Percentiles rank a stretch among this genome's conserved stretches.
These are phyloP conservation scores for Talaromyces islandicus DNA, from an alignment of 2,329 filamentous ascomycete species.

Conservation along the genomic window DNA sequence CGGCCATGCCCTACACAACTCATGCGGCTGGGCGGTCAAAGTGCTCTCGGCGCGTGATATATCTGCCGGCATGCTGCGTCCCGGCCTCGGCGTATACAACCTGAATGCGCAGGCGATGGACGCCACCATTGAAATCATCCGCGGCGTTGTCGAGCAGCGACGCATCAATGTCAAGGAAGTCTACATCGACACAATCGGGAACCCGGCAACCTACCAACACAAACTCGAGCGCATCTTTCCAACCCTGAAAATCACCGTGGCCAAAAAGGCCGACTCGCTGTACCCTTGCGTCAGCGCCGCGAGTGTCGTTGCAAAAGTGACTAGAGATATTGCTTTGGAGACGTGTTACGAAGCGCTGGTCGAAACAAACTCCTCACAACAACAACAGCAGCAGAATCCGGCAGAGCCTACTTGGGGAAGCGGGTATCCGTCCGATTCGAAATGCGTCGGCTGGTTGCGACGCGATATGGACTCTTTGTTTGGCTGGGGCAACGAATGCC, in stretches of 20 bases:
- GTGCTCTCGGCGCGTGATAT: conserved; percentile 81
- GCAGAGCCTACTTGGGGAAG: conserved; percentile 67
- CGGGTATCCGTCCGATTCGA: conserved; percentile 83
- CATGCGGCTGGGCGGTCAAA: conserved; percentile 78
- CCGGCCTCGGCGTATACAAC: conserved; percentile 60
- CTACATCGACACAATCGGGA: conserved; percentile 92
- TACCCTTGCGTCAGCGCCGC: conserved; percentile 92
- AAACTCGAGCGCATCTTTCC: conserved; percentile 82
- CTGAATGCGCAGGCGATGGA: conserved; percentile 95
- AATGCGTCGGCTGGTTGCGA: conserved; percentile 76
- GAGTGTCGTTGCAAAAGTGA: conserved; percentile 93
- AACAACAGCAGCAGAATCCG: neutral
- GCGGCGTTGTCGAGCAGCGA: conserved; percentile 60
- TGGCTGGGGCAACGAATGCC: conserved; percentile 87
- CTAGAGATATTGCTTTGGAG: conserved; percentile 82
- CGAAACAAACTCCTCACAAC: no score
- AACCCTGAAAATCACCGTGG: conserved; percentile 65
- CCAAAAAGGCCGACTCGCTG: conserved; percentile 86
- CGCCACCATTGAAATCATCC: conserved; percentile 77
- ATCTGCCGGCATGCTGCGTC: conserved; percentile 66
- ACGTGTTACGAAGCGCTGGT: conserved; percentile 59
- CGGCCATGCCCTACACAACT: conserved; percentile 50
- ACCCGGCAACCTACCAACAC: conserved; percentile 74
- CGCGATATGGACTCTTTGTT: conserved; percentile 87
- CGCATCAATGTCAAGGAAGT: conserved; percentile 83